Percentiles rank a stretch among this genome's conserved stretches.
phyloP scores from a whole-genome alignment of 306 rosid species.

The Carpinus fangiana region DNA sequence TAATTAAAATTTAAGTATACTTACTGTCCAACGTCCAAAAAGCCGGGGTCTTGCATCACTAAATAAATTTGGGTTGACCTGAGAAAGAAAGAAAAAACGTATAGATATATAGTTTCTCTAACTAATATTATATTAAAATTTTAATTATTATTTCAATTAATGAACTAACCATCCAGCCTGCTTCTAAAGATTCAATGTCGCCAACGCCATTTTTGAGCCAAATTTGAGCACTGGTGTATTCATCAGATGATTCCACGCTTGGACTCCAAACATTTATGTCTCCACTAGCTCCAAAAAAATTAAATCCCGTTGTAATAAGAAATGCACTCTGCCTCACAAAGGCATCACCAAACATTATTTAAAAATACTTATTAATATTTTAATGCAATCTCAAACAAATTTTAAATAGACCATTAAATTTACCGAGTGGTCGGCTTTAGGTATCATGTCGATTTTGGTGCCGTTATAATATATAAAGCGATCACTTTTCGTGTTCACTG shows the following conservation, averaged over 20 bases:
- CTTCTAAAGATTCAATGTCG: slow-evolving; percentile 58
- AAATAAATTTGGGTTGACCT: slow-evolving; percentile 67
- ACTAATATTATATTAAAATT: too few species aligned
- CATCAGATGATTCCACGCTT: slow-evolving; percentile 38
- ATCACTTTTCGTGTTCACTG: neutral
- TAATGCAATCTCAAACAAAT: too few species aligned
- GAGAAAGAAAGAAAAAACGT: neutral
- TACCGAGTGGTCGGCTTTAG: slow-evolving; percentile 48
- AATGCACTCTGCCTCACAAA: slow-evolving; percentile 38
- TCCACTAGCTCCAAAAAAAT: slow-evolving; percentile 61
- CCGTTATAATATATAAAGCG: slow-evolving; percentile 3
- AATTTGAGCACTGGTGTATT: slow-evolving; percentile 64
- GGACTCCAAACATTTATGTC: slow-evolving; percentile 67
- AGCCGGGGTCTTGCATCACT: slow-evolving; percentile 48
- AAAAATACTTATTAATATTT: too few species aligned
- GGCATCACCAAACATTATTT: neutral
- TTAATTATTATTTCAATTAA: neutral
- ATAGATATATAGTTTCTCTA: too few species aligned
- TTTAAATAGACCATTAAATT: neutral
- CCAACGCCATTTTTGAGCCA: slow-evolving; percentile 47
- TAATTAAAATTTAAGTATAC: slow-evolving; percentile 9
- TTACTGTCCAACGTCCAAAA: slow-evolving; percentile 61
- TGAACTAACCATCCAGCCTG: slow-evolving; percentile 63
- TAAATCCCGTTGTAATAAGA: slow-evolving; percentile 43
- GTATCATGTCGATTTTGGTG: neutral